phyloP scores from a whole-genome alignment of 768 basidiomycete genomes.

The Mycena vitilis region DNA sequence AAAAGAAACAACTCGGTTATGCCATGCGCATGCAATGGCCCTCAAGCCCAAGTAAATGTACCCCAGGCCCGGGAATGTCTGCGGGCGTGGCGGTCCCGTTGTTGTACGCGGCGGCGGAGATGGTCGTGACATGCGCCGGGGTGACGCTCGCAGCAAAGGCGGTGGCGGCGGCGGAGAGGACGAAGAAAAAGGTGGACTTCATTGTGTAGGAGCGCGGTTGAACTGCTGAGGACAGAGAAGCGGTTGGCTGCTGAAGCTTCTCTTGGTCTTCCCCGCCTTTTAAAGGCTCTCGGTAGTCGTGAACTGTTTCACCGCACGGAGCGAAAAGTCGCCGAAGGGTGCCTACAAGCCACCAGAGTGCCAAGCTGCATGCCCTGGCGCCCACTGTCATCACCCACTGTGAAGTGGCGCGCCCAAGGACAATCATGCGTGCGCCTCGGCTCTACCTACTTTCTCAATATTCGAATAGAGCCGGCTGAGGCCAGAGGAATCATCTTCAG shows the following conservation, averaged over 20 bases:
- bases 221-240: too few relatives aligned
- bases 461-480: too few relatives aligned
- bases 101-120: slow-evolving; percentile 3
- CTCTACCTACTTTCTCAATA: too few relatives aligned
- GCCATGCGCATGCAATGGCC: too few relatives aligned
- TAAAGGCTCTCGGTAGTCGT: not conserved
- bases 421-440: too few relatives aligned
- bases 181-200: not conserved
- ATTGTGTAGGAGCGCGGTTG: not conserved
- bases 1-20: not conserved
- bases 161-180: not conserved
- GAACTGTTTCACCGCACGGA: not conserved
- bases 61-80: not conserved
- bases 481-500: too few relatives aligned
- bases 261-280: not conserved
- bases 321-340: not conserved
- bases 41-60: too few relatives aligned
- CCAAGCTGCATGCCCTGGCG: too few relatives aligned
- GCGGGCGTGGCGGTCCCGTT: not conserved
- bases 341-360: too few relatives aligned
- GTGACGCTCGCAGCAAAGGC: slow-evolving; percentile 2
- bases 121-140: not conserved
- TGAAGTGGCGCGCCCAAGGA: not conserved
- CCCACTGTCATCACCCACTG: not conserved
- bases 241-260: not conserved